Base-by-base conservation (phyloP, 768 basidiomycete species). In the Tulasnella sp. region DNA sequence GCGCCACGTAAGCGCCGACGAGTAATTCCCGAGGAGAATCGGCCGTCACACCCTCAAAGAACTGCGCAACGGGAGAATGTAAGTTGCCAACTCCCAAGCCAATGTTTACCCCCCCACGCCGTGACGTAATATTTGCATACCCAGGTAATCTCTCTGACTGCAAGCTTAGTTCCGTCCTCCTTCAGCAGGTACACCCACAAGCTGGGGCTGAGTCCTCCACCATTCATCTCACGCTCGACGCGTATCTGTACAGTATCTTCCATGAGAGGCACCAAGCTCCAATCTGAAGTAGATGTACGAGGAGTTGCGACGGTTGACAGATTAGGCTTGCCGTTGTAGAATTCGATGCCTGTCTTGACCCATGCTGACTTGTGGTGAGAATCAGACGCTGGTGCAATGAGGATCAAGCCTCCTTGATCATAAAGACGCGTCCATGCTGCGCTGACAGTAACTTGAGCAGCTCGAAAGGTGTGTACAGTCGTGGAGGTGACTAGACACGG, bases 341-440 rank as follows among this genome's bases (percentile, higher is more conserved):
- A 68, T 59, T 70, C 69, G 53, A 70, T 63, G 38, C 69, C 69
- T 24, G 69, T 59, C 58, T 70, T 70, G 17, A 69, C 49, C 69
- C 69, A 70, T n/a, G 50, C 34, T 1, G 42, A 45, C 27, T 58
- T 57, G 11, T 43, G 56, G 7, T 34, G 10, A 3, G 52, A 31
- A 43, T 25, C 43, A 42, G 49, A 46, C 34, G 38, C 31, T 7
- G 63, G 63, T 24, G 65, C 57, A 50, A 63, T 53, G 45, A 70
- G 52, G 24, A 70, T 44, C 17, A 70, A 53, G 22, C 69, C 69
- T 27, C 65, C 69, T 54, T 70, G 69, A 53, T 70, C 69, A 61
- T 70, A 70, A 19, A 63, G 65, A 15, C 66, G 58, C 11, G 64
- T 67, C 69, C 69, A 70, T 24, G 49, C 15, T 12, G 68, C 68